Evolutionary conservation across 495 filamentous ascomycete genomes (phyloP).

Genomic region (Beverwykella pulmonaria): DNA sequence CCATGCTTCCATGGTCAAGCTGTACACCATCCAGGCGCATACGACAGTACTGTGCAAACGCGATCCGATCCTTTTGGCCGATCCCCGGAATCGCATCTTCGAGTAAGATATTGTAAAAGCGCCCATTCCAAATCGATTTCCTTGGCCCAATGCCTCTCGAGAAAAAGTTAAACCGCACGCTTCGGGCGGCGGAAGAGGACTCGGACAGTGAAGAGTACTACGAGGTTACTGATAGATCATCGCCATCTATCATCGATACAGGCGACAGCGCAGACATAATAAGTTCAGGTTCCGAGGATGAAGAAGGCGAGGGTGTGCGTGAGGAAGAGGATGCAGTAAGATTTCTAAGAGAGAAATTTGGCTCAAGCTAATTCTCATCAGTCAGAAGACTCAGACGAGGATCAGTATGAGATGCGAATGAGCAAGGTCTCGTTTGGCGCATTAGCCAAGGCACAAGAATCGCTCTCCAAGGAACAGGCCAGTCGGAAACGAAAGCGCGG

Average conservation of each 20-base stretch:
- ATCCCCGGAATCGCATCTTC: not conserved
- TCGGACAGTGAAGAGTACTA: slow-evolving; percentile 37
- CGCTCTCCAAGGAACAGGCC: slow-evolving; percentile 52
- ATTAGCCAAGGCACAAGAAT: slow-evolving; percentile 79
- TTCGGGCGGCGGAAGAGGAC: slow-evolving; percentile 33
- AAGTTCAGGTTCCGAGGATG: slow-evolving; percentile 21
- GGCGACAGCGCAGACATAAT: slow-evolving; percentile 36
- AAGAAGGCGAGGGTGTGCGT: slow-evolving; percentile 14
- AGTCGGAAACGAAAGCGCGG: slow-evolving; percentile 54
- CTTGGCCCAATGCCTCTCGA: slow-evolving; percentile 26
- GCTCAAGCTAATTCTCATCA: slow-evolving; percentile 23
- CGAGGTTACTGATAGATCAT: slow-evolving; percentile 38
- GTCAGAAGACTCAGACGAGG: slow-evolving; percentile 42
- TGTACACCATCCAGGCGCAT: not conserved
- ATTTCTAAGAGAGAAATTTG: not conserved
- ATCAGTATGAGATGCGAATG: slow-evolving; percentile 46
- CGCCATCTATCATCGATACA: slow-evolving; percentile 39
- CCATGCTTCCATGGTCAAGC: not conserved
- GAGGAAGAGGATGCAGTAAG: slow-evolving; percentile 36
- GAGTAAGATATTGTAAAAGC: no score
- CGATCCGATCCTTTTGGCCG: not conserved
- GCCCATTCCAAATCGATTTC: not conserved
- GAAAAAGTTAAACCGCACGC: slow-evolving; percentile 28
- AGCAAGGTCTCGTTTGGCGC: slow-evolving; percentile 77
- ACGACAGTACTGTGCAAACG: not conserved